Base-by-base conservation (phyloP, 768 basidiomycete species). In the Rhodotorula graminis region DNA sequence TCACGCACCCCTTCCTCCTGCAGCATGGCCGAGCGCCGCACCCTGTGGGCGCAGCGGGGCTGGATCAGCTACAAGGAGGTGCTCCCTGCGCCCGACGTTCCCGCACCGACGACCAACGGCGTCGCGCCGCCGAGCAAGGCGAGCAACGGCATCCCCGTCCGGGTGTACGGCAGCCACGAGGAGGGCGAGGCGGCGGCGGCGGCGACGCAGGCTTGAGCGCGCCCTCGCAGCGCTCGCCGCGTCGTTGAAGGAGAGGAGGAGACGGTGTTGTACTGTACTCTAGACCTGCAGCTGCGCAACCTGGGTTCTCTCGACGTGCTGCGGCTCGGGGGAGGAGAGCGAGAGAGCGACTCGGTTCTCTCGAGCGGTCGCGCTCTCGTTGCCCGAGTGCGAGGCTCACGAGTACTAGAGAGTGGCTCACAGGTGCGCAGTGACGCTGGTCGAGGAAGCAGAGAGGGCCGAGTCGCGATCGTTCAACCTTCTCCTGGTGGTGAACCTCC, bases 91-190 rank as follows among this genome's bases (percentile, higher is more conserved):
- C 50, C 56, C 23, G 65, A 49, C 33, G 33, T 33, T 27, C n/a
- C n/a, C 4, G 37, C 23, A 23, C 27, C 59, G 37, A 61, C 42
- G 42, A 56, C 40, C 37, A 64, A 59, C 27, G 52, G 53, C 25
- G 47, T 18, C 21, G 49, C n/a, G 33, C 27, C 25, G 29, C 18
- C 44, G 37, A 37, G 37, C 25, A 25, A 44, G 37, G 27, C 25
- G 25, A 64, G 59, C 53, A 60, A 33, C 52, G 63, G 40, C 52
- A 57, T 74, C 10, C 73, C 73, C 3, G 62, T 70, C 15, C 61
- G 65, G 42, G 73, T 74, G 10, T 74, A 59, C 25, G 73, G 69
- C n/a, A 40, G 58, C 37, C 73, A 70, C 65, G 64, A 62, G 44
- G 44, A 29, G 29, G 64, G 55, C 12, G 9, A 33, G 4, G 42